A percentile compares a stretch with the other conserved stretches of the same genome.
Conservation (phyloP, 2,329 filamentous ascomycete species). For the Parastagonospora nodorum region DNA sequence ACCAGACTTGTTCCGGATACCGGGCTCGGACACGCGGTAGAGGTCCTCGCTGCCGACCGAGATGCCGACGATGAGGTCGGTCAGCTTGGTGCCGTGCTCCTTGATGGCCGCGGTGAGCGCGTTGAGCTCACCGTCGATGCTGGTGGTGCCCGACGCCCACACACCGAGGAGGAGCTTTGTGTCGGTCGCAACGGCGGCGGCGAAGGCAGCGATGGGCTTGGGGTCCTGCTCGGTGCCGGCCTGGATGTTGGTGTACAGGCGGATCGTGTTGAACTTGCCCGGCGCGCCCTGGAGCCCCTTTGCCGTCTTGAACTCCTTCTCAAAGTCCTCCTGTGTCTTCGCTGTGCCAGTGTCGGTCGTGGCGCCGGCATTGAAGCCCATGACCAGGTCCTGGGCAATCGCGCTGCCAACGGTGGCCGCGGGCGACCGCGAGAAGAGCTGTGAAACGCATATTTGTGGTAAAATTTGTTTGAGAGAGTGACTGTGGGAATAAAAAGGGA, state of each 20-base stretch:
- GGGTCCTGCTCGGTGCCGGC: slow-evolving; percentile 59
- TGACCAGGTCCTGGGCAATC: slow-evolving; percentile 29
- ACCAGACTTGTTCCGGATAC: slow-evolving; percentile 65
- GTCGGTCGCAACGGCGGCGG: slow-evolving; percentile 41
- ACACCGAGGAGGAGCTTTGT: slow-evolving; percentile 46
- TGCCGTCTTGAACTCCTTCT: slow-evolving; percentile 70
- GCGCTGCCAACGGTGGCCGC: slow-evolving; percentile 26
- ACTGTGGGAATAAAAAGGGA: slow-evolving; percentile 4
- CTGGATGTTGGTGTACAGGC: slow-evolving; percentile 76
- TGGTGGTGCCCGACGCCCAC: slow-evolving; percentile 59
- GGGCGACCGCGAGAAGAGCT: slow-evolving; percentile 25
- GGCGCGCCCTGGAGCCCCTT: slow-evolving; percentile 66
- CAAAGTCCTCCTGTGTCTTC: slow-evolving; percentile 69
- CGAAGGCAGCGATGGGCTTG: slow-evolving; percentile 61
- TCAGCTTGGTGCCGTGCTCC: slow-evolving; percentile 56
- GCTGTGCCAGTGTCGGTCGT: slow-evolving; percentile 37
- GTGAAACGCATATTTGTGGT: slow-evolving; percentile 25
- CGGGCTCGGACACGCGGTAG: slow-evolving; percentile 73
- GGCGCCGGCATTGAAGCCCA: slow-evolving; percentile 44
- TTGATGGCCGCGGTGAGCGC: slow-evolving; percentile 39
- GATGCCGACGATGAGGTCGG: slow-evolving; percentile 46
- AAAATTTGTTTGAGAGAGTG: slow-evolving; percentile 13
- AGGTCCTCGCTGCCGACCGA: slow-evolving; percentile 53
- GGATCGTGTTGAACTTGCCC: slow-evolving; percentile 68
- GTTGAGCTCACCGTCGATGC: slow-evolving; percentile 42